A percentile compares a stretch with the other conserved stretches of the same genome.
These are phyloP conservation scores for Anisogramma anomala DNA, from an alignment of 2,329 filamentous ascomycete species.

Conservation along the genomic window DNA sequence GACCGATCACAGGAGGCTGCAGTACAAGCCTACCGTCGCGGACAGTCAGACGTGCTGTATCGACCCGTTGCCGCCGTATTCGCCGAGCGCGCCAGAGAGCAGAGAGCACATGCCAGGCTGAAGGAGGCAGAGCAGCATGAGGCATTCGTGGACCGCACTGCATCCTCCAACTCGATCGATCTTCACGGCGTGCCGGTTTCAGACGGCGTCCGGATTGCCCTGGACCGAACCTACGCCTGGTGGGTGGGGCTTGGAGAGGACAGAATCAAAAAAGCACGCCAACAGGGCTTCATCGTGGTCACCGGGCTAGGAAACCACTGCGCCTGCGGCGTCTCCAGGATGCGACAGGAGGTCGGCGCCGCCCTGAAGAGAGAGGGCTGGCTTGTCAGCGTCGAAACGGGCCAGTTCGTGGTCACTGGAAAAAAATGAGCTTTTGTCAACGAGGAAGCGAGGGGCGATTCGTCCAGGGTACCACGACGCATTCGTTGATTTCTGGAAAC, in stretches of 20 bases:
- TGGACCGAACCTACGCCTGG: conserved; percentile 57
- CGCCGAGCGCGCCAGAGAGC: conserved; percentile 55
- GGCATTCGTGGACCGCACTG: conserved; percentile 55
- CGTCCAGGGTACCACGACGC: too few species aligned
- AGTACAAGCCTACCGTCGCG: conserved; percentile 31
- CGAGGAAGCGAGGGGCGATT: background rate
- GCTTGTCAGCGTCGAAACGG: conserved; percentile 63
- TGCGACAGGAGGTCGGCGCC: conserved; percentile 70
- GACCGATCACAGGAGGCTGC: conserved; percentile 27
- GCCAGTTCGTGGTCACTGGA: conserved; percentile 60
- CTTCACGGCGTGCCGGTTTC: conserved; percentile 74
- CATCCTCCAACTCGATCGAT: conserved; percentile 51
- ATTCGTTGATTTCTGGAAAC: too few species aligned
- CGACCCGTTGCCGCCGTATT: conserved; percentile 69
- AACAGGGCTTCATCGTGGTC: conserved; percentile 56
- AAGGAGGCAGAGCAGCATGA: conserved; percentile 60
- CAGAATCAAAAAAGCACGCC: conserved; percentile 37
- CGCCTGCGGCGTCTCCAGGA: conserved; percentile 58
- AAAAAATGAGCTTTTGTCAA: background rate
- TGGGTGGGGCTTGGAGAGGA: conserved; percentile 63
- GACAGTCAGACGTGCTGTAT: conserved; percentile 61
- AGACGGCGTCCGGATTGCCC: conserved; percentile 70
- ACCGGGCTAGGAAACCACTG: conserved; percentile 75
- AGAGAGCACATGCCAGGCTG: conserved; percentile 43
- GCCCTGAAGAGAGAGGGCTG: conserved; percentile 69